Conservation (phyloP, 148 eudicot genomes). For the Chenopodium suecicum region DNA sequence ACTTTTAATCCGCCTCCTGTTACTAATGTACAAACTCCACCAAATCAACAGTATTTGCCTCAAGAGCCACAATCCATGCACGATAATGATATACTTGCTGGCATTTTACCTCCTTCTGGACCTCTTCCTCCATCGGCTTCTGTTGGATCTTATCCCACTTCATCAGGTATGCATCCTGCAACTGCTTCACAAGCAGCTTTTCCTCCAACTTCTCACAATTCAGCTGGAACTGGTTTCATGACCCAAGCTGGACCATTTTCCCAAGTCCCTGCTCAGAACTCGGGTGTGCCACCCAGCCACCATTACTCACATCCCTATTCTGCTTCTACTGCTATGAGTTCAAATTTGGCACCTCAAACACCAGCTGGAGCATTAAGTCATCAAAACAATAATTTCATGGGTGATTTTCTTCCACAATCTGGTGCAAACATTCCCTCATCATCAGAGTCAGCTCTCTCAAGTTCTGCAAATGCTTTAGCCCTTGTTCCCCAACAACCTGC, state of each 20-base stretch:
- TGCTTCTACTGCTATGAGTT: conserved; percentile 22
- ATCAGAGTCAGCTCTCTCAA: conserved; percentile 35
- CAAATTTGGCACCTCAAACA: conserved; percentile 35
- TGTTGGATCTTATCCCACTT: conserved; percentile 24
- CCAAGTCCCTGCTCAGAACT: conserved; percentile 39
- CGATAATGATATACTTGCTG: conserved; percentile 67
- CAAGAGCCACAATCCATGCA: conserved; percentile 33
- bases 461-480: conserved; percentile 51
- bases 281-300: conserved; percentile 35
- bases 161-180: conserved; percentile 25
- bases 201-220: conserved; percentile 22
- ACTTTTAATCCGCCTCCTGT: conserved; percentile 15
- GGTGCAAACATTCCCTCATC: conserved; percentile 27
- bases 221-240: conserved; percentile 22
- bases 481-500: conserved; percentile 57
- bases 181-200: conserved; percentile 32
- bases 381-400: conserved; percentile 32
- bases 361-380: conserved; percentile 27
- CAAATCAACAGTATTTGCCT: conserved; percentile 30
- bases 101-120: conserved; percentile 69
- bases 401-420: conserved; percentile 38
- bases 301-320: conserved; percentile 38
- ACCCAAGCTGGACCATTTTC: conserved; percentile 41
- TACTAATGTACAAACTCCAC: conserved; percentile 29
- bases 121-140: conserved; percentile 34